A percentile compares a stretch with the other conserved stretches of the same genome.
phyloP scores from a whole-genome alignment of 257 asterid genomes.

The Oldenlandia corymbosa region DNA sequence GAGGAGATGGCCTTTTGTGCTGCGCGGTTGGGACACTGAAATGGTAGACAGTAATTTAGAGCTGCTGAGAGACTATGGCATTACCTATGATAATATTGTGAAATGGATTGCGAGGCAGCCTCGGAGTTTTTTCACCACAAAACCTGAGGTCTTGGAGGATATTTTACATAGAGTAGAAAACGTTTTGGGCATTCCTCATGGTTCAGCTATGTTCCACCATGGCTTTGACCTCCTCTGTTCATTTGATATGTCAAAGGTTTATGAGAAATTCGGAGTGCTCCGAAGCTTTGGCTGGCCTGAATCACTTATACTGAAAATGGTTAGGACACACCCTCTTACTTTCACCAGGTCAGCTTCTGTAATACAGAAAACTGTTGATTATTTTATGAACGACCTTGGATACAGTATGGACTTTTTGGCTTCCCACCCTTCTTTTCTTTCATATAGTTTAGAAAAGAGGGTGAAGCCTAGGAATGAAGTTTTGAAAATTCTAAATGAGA shows the following conservation, averaged over 20 bases:
- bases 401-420: neutral
- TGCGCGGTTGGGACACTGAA: no score
- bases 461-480: slow-evolving; percentile 18
- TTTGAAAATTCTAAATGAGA: slow-evolving; percentile 15
- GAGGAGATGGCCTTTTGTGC: slow-evolving; percentile 10
- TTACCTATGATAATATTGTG: slow-evolving; percentile 1
- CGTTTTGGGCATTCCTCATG: slow-evolving; percentile 19
- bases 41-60: no score
- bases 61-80: slow-evolving; percentile 14
- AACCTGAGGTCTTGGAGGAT: slow-evolving; percentile 11
- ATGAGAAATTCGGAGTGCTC: slow-evolving; percentile 13
- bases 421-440: slow-evolving; percentile 13
- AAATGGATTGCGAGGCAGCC: slow-evolving; percentile 9
- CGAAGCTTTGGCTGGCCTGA: slow-evolving; percentile 29
- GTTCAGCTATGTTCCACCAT: slow-evolving; percentile 18
- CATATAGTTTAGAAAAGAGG: slow-evolving; percentile 19
- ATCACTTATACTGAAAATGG: slow-evolving; percentile 10
- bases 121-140: neutral
- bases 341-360: slow-evolving; percentile 5
- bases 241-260: slow-evolving; percentile 5
- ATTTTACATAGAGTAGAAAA: slow-evolving; percentile 16
- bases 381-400: slow-evolving; percentile 12
- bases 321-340: neutral
- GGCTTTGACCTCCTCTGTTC: slow-evolving; percentile 11
- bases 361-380: slow-evolving; percentile 2